Conservation (phyloP, 352 stramenopile species). For the Achlya hypogyna region DNA sequence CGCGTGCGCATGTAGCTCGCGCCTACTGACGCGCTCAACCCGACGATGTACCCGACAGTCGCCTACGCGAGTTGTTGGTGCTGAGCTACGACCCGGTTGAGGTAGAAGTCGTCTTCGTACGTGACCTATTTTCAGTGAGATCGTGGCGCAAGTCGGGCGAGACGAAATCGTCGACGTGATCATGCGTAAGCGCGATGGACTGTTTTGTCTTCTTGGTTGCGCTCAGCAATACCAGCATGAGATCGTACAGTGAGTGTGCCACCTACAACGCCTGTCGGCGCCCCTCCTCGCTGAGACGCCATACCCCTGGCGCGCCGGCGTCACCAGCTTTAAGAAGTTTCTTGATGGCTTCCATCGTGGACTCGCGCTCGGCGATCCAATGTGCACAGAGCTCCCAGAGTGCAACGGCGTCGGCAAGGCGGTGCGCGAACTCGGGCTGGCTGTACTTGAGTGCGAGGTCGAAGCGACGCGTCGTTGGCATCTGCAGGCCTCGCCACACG, state of each 20-base stretch:
- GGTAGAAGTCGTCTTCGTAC: conserved; percentile 20
- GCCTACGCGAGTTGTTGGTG: conserved; percentile 11
- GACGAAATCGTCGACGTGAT: conserved; percentile 72
- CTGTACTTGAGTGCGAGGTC: conserved; percentile 75
- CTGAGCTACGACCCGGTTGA: conserved; percentile 3
- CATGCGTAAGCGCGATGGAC: conserved; percentile 46
- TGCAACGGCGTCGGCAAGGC: conserved; percentile 44
- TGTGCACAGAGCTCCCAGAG: conserved; percentile 47
- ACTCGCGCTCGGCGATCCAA: conserved; percentile 51
- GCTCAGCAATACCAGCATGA: conserved; percentile 39
- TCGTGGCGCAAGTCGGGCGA: background rate
- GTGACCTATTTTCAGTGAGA: background rate
- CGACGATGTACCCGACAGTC: background rate
- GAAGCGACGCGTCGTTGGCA: conserved; percentile 48
- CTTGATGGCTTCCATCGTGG: conserved; percentile 1
- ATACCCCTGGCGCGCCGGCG: background rate
- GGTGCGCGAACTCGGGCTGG: conserved; percentile 39
- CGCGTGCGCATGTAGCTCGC: background rate
- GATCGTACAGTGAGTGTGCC: conserved; percentile 11
- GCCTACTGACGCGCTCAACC: background rate
- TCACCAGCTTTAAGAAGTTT: conserved; percentile 8
- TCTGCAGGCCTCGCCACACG: conserved; percentile 53
- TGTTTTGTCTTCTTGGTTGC: conserved; percentile 37
- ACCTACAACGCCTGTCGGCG: background rate
- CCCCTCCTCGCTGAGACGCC: no score